Base-by-base conservation (phyloP, 2,329 filamentous ascomycete genomes). In the Hypoxylon sp. region DNA sequence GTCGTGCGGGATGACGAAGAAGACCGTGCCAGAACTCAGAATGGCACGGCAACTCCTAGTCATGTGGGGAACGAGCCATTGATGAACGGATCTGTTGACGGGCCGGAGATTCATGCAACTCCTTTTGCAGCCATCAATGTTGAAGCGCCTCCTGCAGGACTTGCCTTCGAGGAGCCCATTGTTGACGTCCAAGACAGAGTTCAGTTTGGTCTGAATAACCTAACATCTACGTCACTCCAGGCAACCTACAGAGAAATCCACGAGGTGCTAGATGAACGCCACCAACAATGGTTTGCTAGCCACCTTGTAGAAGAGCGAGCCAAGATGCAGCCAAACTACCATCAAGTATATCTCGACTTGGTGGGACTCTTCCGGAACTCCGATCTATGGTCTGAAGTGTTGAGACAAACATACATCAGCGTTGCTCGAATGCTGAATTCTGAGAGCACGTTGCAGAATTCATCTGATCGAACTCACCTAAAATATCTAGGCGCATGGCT, bases 321-420 rank as follows among this genome's bases (percentile, higher is more conserved):
- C 30, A 98, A 97, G 79, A 90, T 97, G 82, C 94, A 99, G 75
- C 94, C 94, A 5, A 99, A 99, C 77, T 98, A 96, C 74, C 95
- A 99, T 71, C 86, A 91, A 62, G 87, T 99, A 20, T 99, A 99
- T 75, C 85, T 98, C 51, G 92, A 97, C 71, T 86, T 99, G 53
- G 86, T 99, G 63, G 90, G 90, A 58, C 86, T 93, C 32, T 92
- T 98, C 70, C 87, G 92, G 69, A 89, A 95, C 75, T 91, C 87
- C 73, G 79, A 85, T 8, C 82, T 99, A 1, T 97, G 93, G 91
- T 84, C 88, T 2, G 93, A 98, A 75, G 90, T 98, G n/a, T 81
- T 98, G 30, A 87, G 94, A 49, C 94, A 98, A 79, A 98, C 95
- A 0, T 98, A 95, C 73, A 86, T 91, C 69, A 94, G 93, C 71